These are phyloP conservation scores for Mortierella sp. DNA, from an alignment of 371 early-diverging fungal genomes.

Conservation along the genomic window DNA sequence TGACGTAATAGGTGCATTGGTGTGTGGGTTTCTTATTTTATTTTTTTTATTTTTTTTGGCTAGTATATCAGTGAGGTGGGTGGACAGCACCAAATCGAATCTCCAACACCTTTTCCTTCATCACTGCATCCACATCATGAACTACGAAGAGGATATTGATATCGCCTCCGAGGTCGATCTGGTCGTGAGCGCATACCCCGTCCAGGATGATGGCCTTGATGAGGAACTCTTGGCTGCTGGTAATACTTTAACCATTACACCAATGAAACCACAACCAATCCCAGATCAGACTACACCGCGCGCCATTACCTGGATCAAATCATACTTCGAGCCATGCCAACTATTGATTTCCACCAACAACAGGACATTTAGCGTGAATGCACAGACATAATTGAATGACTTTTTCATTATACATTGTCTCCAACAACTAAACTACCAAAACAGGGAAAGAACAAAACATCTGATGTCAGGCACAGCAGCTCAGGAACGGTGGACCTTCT, in stretches of 20 bases:
- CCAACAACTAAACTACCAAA: not conserved
- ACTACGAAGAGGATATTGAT: slow-evolving; percentile 79
- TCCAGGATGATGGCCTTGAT: slow-evolving; percentile 61
- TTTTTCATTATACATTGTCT: not conserved
- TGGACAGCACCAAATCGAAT: not conserved
- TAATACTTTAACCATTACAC: slow-evolving; percentile 10
- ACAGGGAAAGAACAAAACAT: not conserved
- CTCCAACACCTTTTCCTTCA: slow-evolving; percentile 29
- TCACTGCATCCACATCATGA: slow-evolving; percentile 40
- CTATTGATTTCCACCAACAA: not conserved
- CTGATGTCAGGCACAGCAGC: not conserved
- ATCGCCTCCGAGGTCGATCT: slow-evolving; percentile 89
- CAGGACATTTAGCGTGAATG: not conserved
- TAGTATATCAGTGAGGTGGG: not conserved
- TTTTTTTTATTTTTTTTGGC: not conserved
- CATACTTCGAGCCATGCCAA: not conserved
- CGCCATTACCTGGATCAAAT: not conserved
- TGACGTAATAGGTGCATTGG: no score
- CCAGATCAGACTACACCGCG: slow-evolving; percentile 7
- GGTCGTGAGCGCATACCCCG: slow-evolving; percentile 74
- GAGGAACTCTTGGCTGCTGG: slow-evolving; percentile 53
- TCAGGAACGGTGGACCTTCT: not conserved
- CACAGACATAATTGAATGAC: not conserved
- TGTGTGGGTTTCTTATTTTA: not conserved
- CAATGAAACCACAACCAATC: not conserved